Evolutionary conservation across 257 asterid species (phyloP), one percentile per base, ranked within the genome.

Genomic region (Nicotiana tomentosiformis): DNA sequence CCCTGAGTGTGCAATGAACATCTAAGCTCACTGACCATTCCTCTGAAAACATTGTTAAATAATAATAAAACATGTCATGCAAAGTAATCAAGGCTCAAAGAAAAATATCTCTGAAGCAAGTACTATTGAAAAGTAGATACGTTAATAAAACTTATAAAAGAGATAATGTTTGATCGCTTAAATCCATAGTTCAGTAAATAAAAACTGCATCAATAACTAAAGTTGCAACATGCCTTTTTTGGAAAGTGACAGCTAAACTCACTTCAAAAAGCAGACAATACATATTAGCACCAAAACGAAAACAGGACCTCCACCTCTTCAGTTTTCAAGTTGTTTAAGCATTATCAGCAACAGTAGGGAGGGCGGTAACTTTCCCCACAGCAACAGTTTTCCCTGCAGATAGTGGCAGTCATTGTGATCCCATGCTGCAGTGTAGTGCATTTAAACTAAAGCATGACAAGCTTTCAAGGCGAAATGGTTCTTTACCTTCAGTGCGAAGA

Each of bases 401-500:
- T 53, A 64, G 64, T 14, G 16, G 2, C 60, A 80, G 15, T n/a
- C 66, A 33, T 43, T 12, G n/a, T 61, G 77, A 82, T 83, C 23
- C 35, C 20, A 60, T 43, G 74, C 43, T 23, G 2, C 43, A 20
- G 66, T 53, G 39, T 23, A 20, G 65, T 23, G 43, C 30, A 66
- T 81, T 61, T 83, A 51, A 58, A 37, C 3, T 10, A 72, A 37
- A 86, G 70, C 74, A 84, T 35, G 72, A 7, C 70, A 43, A n/a
- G 12, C n/a, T 16, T 62, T 60, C 55, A 77, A 66, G 65, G 82
- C 35, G 16, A 78, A 61, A 80, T 66, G 55, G 49, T 62, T n/a
- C 43, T 81, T 77, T 78, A 92, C 99, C 99, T 93, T 94, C 98
- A 9, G 94, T 90, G 58, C 99, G 97, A 80, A 96, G 98, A 77